Percentiles rank a stretch among this genome's conserved stretches.
Conservation (phyloP, 768 basidiomycete genomes). For the Crassisporium funariophilum region DNA sequence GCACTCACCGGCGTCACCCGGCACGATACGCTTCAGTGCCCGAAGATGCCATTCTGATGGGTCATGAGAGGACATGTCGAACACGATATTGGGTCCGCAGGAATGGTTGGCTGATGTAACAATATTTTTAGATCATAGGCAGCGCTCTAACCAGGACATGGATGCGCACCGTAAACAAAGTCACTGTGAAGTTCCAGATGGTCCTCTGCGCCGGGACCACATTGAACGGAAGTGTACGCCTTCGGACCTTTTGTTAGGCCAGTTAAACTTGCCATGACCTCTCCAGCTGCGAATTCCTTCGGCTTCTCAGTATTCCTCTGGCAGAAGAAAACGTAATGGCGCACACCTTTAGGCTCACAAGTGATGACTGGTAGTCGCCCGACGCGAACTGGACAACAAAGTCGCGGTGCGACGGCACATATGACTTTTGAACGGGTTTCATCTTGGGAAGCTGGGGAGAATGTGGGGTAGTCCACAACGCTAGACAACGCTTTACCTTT, state of each 20-base stretch:
- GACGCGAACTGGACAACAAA: slow-evolving; percentile 38
- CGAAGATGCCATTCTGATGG: slow-evolving; percentile 49
- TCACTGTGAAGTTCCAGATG: slow-evolving; percentile 64
- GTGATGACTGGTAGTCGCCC: slow-evolving; percentile 38
- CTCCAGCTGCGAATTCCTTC: slow-evolving; percentile 40
- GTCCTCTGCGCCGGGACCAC: slow-evolving; percentile 43
- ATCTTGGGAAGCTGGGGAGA: slow-evolving; percentile 15
- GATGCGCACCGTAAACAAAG: slow-evolving; percentile 52
- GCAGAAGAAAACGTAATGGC: not conserved
- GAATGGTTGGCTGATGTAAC: slow-evolving; percentile 55
- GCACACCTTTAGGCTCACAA: slow-evolving; percentile 38
- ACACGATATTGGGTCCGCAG: slow-evolving; percentile 59
- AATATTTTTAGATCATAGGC: not conserved
- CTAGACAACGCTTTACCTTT: no score
- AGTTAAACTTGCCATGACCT: slow-evolving; percentile 34
- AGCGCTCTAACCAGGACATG: not conserved
- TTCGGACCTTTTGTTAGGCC: slow-evolving; percentile 36
- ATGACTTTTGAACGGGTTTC: slow-evolving; percentile 30
- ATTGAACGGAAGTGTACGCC: slow-evolving; percentile 57
- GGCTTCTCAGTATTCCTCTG: not conserved
- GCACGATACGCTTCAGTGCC: slow-evolving; percentile 41
- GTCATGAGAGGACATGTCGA: slow-evolving; percentile 49
- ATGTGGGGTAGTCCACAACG: no score
- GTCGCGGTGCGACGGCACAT: slow-evolving; percentile 35
- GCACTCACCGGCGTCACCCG: slow-evolving; percentile 38